Evolutionary conservation across 352 stramenopile genomes (phyloP).

Genomic region (Plasmopara muralis): DNA sequence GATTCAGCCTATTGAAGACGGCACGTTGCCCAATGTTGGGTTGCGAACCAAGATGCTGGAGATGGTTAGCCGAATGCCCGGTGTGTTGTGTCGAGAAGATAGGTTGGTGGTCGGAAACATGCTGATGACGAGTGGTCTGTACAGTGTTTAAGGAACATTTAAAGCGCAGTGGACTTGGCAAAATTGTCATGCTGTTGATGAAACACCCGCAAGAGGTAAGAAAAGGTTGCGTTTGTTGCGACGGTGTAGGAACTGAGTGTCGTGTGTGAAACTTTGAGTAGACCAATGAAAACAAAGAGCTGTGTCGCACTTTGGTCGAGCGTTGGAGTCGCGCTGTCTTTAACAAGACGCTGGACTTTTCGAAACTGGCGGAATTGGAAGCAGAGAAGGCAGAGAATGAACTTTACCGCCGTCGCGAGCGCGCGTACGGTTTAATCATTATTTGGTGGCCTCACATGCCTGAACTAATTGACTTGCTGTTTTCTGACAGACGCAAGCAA

Average conservation of each 20-base stretch:
- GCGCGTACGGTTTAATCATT: slow-evolving; percentile 16
- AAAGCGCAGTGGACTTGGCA: slow-evolving; percentile 85
- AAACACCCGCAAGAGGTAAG: slow-evolving; percentile 79
- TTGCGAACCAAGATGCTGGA: slow-evolving; percentile 83
- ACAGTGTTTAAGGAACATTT: slow-evolving; percentile 86
- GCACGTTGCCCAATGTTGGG: slow-evolving; percentile 73
- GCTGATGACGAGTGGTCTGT: not conserved
- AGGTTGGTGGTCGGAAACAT: not conserved
- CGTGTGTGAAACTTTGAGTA: slow-evolving; percentile 8
- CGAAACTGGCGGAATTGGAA: slow-evolving; percentile 77
- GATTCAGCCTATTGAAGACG: slow-evolving; percentile 80
- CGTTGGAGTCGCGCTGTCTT: slow-evolving; percentile 85
- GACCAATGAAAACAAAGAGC: slow-evolving; percentile 82
- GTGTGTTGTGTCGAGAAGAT: slow-evolving; percentile 15
- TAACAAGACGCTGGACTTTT: slow-evolving; percentile 85
- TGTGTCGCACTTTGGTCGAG: slow-evolving; percentile 79
- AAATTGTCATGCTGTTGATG: slow-evolving; percentile 84
- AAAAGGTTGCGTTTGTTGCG: too few species aligned
- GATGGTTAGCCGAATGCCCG: slow-evolving; percentile 70
- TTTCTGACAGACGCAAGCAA: slow-evolving; percentile 30
- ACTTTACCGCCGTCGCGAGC: slow-evolving; percentile 57
- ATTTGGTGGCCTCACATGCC: too few species aligned
- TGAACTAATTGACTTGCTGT: not conserved
- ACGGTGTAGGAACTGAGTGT: too few species aligned
- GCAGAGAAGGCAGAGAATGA: slow-evolving; percentile 81